These are phyloP conservation scores for Amanita phalloides DNA, from an alignment of 768 basidiomycete species.

Conservation along the genomic window DNA sequence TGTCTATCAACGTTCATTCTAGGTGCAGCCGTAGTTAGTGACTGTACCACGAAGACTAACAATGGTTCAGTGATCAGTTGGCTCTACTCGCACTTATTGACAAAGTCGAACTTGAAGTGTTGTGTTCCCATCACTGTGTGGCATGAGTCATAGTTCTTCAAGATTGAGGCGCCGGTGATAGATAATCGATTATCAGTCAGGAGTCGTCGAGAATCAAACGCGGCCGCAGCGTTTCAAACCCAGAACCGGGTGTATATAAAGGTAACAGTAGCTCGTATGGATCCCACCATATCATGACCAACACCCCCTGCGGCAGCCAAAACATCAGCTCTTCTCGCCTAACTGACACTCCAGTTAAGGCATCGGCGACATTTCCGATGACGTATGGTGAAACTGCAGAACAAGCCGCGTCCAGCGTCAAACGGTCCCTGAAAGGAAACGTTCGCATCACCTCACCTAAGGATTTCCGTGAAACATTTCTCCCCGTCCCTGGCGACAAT, in stretches of 20 bases:
- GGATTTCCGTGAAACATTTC: background rate
- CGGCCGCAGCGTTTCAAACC: background rate
- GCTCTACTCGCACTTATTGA: background rate
- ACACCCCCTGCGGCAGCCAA: background rate
- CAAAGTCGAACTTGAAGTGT: background rate
- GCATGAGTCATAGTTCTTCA: background rate
- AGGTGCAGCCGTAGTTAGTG: too few relatives aligned
- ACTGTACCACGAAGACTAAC: too few relatives aligned
- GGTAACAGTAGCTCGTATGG: background rate
- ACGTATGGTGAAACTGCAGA: background rate
- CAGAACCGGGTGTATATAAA: background rate
- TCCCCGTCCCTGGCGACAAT: background rate
- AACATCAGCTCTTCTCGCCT: background rate
- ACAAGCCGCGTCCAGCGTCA: background rate
- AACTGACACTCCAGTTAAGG: background rate
- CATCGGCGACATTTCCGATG: background rate
- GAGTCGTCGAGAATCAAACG: background rate
- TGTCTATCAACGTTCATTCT: too few relatives aligned
- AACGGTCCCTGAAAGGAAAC: background rate
- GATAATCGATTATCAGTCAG: background rate
- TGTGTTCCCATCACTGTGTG: background rate
- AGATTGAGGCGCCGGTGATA: background rate
- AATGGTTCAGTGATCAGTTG: too few relatives aligned
- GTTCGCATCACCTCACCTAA: background rate
- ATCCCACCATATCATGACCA: background rate